Evolutionary conservation across 2,329 filamentous ascomycete species (phyloP).

Genomic region (Hypoxylon sp.): DNA sequence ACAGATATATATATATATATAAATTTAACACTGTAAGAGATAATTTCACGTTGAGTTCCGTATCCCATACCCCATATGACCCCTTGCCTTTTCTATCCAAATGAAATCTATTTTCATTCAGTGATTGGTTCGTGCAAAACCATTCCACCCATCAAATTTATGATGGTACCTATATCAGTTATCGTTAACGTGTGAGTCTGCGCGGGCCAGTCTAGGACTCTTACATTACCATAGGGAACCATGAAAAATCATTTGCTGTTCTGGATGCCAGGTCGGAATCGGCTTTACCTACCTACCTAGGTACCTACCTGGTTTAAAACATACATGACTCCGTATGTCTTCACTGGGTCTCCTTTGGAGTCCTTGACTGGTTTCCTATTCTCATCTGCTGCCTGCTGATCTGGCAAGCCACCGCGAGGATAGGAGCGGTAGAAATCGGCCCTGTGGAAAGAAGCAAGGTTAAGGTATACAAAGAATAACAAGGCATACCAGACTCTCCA

Average conservation of each 20-base stretch:
- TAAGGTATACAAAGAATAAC: background rate
- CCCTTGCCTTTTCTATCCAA: no score
- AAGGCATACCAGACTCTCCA: no score
- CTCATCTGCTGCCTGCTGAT: background rate
- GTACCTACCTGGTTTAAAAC: background rate
- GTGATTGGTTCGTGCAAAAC: no score
- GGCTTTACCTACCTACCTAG: no score
- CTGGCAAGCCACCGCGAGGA: background rate
- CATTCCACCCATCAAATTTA: background rate
- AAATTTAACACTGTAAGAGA: no score
- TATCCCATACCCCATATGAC: no score
- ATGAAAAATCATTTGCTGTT: background rate
- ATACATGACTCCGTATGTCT: background rate
- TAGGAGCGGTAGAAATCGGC: background rate
- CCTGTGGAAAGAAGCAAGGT: background rate
- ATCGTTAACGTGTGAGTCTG: background rate
- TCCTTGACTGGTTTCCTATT: background rate
- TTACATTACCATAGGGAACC: background rate
- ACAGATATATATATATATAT: no score
- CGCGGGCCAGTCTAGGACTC: background rate
- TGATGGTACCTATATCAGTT: background rate
- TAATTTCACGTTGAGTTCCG: no score
- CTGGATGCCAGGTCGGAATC: background rate
- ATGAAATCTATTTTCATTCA: no score
- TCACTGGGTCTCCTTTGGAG: background rate